phyloP scores from a whole-genome alignment of 139 green algal genomes.

The Coelastrella sp. region DNA sequence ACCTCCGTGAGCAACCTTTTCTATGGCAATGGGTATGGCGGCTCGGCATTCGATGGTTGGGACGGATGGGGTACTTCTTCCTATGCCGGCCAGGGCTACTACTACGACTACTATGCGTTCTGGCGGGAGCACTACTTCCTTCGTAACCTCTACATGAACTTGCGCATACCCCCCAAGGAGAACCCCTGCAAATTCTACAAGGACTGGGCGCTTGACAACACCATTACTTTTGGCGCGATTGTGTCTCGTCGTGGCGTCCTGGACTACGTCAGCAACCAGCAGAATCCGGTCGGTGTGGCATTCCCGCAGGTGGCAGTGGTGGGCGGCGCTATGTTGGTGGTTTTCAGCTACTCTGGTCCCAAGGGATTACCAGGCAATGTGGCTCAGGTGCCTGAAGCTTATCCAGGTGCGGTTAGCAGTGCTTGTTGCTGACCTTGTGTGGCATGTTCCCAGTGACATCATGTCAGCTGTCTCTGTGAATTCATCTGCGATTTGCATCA shows the following conservation, averaged over 20 bases:
- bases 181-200: constrained; percentile 47
- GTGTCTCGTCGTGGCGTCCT: constrained; percentile 6
- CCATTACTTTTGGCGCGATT: constrained; percentile 21
- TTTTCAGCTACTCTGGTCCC: constrained; percentile 36
- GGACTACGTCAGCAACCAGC: not conserved
- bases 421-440: not conserved
- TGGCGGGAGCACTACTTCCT: constrained; percentile 51
- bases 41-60: not conserved
- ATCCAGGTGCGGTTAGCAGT: constrained; percentile 14
- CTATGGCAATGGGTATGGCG: not conserved
- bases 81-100: not conserved
- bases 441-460: not conserved
- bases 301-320: constrained; percentile 33
- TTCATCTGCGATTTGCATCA: not conserved
- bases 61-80: not conserved
- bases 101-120: constrained; percentile 36
- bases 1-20: not conserved
- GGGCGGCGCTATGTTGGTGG: constrained; percentile 31
- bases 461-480: too few relatives aligned
- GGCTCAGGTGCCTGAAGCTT: not conserved
- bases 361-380: not conserved
- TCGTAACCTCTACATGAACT: constrained; percentile 46
- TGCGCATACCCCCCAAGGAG: constrained; percentile 20
- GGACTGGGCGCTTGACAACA: constrained; percentile 37
- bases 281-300: constrained; percentile 30